Conservation (phyloP, 2,329 filamentous ascomycete genomes). For the Aspergillus tanneri region DNA sequence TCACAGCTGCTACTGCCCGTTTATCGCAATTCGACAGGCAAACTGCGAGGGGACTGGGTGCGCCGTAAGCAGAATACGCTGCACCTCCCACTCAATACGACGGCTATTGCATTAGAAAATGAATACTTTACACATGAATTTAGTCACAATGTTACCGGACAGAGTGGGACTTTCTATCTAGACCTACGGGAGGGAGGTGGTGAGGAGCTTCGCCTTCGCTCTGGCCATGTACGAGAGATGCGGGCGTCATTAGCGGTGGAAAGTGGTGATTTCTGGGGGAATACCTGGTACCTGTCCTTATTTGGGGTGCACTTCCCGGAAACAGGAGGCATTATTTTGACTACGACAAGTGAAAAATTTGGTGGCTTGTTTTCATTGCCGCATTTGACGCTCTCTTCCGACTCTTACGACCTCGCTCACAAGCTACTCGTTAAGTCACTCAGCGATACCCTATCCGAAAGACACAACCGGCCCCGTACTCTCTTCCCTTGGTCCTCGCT, state of each 20-base stretch:
- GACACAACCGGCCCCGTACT: constrained; percentile 58
- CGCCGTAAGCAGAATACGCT: constrained; percentile 54
- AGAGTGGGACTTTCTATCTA: constrained; percentile 66
- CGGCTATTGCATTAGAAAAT: constrained; percentile 62
- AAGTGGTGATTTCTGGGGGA: constrained; percentile 66
- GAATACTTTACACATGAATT: constrained; percentile 68
- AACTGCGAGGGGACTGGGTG: constrained; percentile 73
- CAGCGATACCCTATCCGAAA: constrained; percentile 60
- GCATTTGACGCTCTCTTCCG: constrained; percentile 67
- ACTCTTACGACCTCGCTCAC: constrained; percentile 58
- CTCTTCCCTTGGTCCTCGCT: constrained; percentile 75
- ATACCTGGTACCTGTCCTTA: constrained; percentile 75
- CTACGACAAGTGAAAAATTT: constrained; percentile 91
- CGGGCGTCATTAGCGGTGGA: constrained; percentile 69
- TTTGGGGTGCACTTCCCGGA: constrained; percentile 83
- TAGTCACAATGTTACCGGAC: constrained; percentile 77
- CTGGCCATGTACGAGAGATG: constrained; percentile 65
- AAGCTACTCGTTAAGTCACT: constrained; percentile 72
- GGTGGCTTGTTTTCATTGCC: constrained; percentile 87
- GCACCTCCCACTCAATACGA: constrained; percentile 61
- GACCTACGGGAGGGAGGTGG: constrained; percentile 60
- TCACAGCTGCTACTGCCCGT: constrained; percentile 50
- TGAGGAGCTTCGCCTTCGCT: constrained; percentile 37
- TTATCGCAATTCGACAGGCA: constrained; percentile 79
- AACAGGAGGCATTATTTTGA: constrained; percentile 76